Evolutionary conservation across 2,329 filamentous ascomycete genomes (phyloP).

Genomic region (Uncinocarpus reesii): DNA sequence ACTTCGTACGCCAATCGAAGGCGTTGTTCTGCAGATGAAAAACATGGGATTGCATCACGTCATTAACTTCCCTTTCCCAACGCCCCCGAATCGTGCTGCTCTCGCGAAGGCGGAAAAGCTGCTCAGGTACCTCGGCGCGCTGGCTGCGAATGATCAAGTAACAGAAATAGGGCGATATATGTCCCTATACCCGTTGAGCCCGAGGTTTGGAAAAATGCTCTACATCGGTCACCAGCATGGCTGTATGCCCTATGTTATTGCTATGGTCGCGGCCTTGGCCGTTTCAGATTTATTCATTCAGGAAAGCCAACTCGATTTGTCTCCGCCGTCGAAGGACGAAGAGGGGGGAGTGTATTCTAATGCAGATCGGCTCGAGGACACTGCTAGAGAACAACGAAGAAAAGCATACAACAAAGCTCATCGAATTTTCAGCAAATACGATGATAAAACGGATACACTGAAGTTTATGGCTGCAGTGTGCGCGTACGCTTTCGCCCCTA

Average conservation of each 20-base stretch:
- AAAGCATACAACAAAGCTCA: constrained; percentile 62
- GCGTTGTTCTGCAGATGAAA: constrained; percentile 85
- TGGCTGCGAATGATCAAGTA: constrained; percentile 61
- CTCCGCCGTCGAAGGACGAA: constrained; percentile 37
- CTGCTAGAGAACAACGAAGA: constrained; percentile 54
- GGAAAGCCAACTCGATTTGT: constrained; percentile 63
- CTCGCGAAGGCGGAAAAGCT: constrained; percentile 77
- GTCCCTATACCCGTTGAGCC: constrained; percentile 79
- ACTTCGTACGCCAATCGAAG: constrained; percentile 81
- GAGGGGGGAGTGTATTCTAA: constrained; percentile 45
- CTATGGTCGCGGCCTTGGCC: constrained; percentile 77
- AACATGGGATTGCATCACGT: constrained; percentile 85
- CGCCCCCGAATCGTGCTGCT: constrained; percentile 65
- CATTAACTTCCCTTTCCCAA: constrained; percentile 91
- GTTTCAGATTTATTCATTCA: constrained; percentile 80
- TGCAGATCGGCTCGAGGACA: constrained; percentile 61
- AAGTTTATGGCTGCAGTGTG: constrained; percentile 83
- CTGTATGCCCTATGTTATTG: constrained; percentile 76
- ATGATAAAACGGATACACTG: constrained; percentile 75
- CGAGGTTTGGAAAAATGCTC: constrained; percentile 85
- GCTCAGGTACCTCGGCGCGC: constrained; percentile 72
- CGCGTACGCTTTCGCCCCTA: constrained; percentile 65
- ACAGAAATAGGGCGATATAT: constrained; percentile 72
- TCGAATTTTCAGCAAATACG: constrained; percentile 66
- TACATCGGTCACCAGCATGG: constrained; percentile 72